Evolutionary conservation across 2,329 filamentous ascomycete species (phyloP), one percentile per base, ranked within the genome.

Genomic region (Neocucurbitaria cava): DNA sequence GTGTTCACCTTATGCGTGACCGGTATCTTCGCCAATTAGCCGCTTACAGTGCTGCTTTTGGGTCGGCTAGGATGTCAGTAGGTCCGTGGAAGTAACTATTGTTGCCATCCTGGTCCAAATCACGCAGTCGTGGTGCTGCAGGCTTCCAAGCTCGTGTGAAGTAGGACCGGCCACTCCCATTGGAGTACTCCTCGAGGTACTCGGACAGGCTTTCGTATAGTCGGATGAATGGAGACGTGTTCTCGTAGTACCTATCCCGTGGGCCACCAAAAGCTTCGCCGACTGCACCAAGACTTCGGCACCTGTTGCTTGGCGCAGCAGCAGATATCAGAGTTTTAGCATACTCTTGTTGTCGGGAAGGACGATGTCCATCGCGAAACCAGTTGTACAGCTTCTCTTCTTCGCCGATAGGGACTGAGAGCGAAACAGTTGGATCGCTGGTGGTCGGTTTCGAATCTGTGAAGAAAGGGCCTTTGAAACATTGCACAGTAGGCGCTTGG

Each of bases 171-270:
- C 26, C 70, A 59, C 51, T 69, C 5, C 58, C 59, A 36, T 53
- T 44, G 13, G 51, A 53, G 15, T 46, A 56, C 42, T 70, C 64
- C 20, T 71, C 78, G 31, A 74, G 63, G 54, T 82, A 81, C 24
- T 73, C 71, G 7, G 69, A 68, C 1, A 81, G 68, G 28, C 73
- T 79, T 57, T 81, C 78, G 45, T 77, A 74, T 10, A 80, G 57
- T 2, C 76, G 73, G 6, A 80, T 70, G 47, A 80, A 74, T 3
- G 76, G 52, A 31, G 70, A 72, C 17, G 73, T 77, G 18, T 72
- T 72, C 13, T 61, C 59, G 36, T 60, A 61, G 8, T 50, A 20
- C 8, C 21, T 23, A n/a, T 54, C 30, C 6, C 47, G 38, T 9
- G 36, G 42, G 13, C 31, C 41, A 20, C 23, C 15, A 10, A 46